Conservation (phyloP, 2,329 filamentous ascomycete species). For the Stachybotrys elegans region DNA sequence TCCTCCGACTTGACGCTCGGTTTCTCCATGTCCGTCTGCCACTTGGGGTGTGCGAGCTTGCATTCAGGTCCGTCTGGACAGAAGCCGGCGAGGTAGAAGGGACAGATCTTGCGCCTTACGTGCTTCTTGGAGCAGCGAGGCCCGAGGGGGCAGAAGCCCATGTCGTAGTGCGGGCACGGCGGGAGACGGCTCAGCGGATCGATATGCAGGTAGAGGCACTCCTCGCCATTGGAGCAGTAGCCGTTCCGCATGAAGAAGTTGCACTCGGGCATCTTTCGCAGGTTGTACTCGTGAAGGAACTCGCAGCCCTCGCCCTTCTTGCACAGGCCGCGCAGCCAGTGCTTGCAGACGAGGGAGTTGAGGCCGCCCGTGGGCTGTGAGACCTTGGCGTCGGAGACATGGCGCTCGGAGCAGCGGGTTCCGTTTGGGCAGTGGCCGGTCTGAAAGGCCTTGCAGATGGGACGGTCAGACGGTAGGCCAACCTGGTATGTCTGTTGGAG, state of each 20-base stretch:
- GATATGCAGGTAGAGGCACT: conserved; percentile 90
- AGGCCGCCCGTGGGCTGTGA: conserved; percentile 47
- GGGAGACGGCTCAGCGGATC: conserved; percentile 75
- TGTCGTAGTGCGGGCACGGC: conserved; percentile 86
- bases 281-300: conserved; percentile 97
- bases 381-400: conserved; percentile 43
- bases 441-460: conserved; percentile 80
- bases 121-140: conserved; percentile 86
- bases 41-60: conserved; percentile 77
- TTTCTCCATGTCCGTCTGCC: conserved; percentile 71
- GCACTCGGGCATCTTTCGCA: conserved; percentile 97
- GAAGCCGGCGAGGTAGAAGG: conserved; percentile 87
- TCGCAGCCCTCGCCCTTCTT: conserved; percentile 97
- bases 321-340: conserved; percentile 94
- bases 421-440: conserved; percentile 85
- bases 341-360: conserved; percentile 92
- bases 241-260: conserved; percentile 92
- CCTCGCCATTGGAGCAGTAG: conserved; percentile 94
- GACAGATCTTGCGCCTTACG: conserved; percentile 73
- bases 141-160: conserved; percentile 89
- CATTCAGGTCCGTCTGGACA: conserved; percentile 78
- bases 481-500: conserved; percentile 79
- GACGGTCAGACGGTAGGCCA: conserved; percentile 71
- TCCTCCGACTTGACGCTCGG: conserved; percentile 65
- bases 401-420: conserved; percentile 78